Evolutionary conservation across 306 rosid species (phyloP), one percentile per base, ranked within the genome.

Genomic region (Quercus dentata): DNA sequence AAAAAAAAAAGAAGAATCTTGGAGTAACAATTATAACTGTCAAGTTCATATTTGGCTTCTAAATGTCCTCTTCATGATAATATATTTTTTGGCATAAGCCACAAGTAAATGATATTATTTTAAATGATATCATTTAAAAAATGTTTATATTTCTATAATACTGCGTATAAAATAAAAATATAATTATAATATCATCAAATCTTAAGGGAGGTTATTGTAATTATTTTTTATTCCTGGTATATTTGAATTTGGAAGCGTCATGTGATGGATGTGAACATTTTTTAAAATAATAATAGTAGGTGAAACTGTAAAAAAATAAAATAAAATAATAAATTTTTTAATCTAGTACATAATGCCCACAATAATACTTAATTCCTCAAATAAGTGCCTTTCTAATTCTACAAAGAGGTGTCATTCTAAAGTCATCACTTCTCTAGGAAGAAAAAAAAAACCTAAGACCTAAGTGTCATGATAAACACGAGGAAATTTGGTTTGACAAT

Each of bases 301-400:
- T 65, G 19, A 85, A 81, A 73, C 80, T 25, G 10, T 59, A 71
- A 20, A 5, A 61, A 77, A 61, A 38, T 74, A 81, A 35, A 33
- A 33, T 33, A 33, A 33, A 35, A 5, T 35, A 58, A 38, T 69
- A 76, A 76, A 71, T 77, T 78, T 73, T 70, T 85, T 77, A 81
- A 62, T 30, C 69, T 25, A 46, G 76, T 74, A 64, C 49, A 79
- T 79, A 59, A 69, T 49, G 74, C 76, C 82, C 76, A 25, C 71
- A 78, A 57, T 78, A 74, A 76, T 83, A 68, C 77, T 62, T 63
- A 41, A 81, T 79, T 76, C 76, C 73, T 69, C 73, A 69, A 21
- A 58, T 41, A 73, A 76, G 62, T 79, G 89, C 41, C 85, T 83
- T 83, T 77, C 71, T 77, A 69, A 73, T 62, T 76, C 71, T 59